phyloP scores from a whole-genome alignment of 768 basidiomycete species.

The Dioszegia crocea region DNA sequence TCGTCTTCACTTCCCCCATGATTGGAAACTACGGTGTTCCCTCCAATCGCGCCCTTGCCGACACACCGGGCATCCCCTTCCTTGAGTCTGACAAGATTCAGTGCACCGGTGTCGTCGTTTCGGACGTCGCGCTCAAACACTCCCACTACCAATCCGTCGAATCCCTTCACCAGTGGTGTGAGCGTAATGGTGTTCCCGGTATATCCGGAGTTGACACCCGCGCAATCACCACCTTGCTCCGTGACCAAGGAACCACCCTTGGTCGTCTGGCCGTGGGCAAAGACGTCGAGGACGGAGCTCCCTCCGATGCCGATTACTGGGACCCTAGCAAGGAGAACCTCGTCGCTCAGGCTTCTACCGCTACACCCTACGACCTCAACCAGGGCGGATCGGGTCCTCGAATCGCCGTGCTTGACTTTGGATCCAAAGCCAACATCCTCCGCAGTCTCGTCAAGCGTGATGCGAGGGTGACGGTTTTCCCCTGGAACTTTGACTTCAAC shows the following conservation, averaged over 20 bases:
- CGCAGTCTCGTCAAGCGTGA: constrained; percentile 86
- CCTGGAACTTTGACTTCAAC: constrained; percentile 98
- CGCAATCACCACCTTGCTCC: constrained; percentile 85
- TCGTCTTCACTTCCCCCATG: constrained; percentile 96
- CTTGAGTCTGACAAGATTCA: constrained; percentile 87
- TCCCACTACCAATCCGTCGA: constrained; percentile 94
- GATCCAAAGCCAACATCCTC: constrained; percentile 94
- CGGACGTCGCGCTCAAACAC: constrained; percentile 89
- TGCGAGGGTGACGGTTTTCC: constrained; percentile 88
- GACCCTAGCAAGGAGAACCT: constrained; percentile 89
- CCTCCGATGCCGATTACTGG: constrained; percentile 73
- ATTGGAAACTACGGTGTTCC: constrained; percentile 99
- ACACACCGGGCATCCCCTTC: constrained; percentile 62
- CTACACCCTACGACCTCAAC: constrained; percentile 76
- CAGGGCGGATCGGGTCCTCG: constrained; percentile 71
- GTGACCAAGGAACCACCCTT: constrained; percentile 95
- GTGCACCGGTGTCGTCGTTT: constrained; percentile 86
- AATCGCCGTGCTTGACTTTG: constrained; percentile 95
- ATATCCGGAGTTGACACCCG: constrained; percentile 97
- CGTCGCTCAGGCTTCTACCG: constrained; percentile 87
- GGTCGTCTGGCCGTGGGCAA: constrained; percentile 80
- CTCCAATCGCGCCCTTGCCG: constrained; percentile 56
- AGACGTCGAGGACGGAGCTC: constrained; percentile 61
- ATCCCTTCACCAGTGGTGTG: constrained; percentile 88
- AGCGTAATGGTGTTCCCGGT: constrained; percentile 80